Evolutionary conservation across 1,284 basidiomycete genomes (phyloP).

Genomic region (Pascua sp.): DNA sequence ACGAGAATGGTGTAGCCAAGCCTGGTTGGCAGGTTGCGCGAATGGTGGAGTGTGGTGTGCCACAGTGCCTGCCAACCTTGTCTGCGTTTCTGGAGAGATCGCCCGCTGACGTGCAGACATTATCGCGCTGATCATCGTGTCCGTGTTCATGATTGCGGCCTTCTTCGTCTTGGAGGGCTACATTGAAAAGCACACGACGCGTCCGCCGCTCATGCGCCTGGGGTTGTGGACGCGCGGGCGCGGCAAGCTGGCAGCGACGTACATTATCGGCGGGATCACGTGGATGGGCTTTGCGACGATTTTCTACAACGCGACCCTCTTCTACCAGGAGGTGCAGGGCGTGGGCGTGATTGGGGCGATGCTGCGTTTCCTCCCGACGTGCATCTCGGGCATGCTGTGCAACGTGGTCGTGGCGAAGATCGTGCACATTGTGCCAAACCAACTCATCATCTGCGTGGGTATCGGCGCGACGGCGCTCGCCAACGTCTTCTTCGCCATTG

Average conservation of each 20-base stretch:
- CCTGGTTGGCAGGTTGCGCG: not conserved
- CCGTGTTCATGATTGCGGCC: conserved; percentile 57
- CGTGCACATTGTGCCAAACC: conserved; percentile 32
- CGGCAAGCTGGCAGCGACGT: conserved; percentile 64
- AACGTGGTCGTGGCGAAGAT: conserved; percentile 54
- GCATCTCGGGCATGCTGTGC: conserved; percentile 64
- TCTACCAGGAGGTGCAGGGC: conserved; percentile 38
- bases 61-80: conserved; percentile 50
- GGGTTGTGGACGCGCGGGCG: conserved; percentile 65
- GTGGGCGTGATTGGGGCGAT: conserved; percentile 60
- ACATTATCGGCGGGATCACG: conserved; percentile 64
- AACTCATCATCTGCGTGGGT: conserved; percentile 57
- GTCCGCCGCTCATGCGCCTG: conserved; percentile 66
- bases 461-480: conserved; percentile 59
- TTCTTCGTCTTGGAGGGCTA: conserved; percentile 70
- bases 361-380: conserved; percentile 72
- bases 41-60: not conserved
- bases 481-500: conserved; percentile 68
- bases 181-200: conserved; percentile 51
- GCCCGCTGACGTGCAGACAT: conserved; percentile 39
- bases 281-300: conserved; percentile 60
- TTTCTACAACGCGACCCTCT: conserved; percentile 42
- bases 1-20: no score
- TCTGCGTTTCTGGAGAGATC: conserved; percentile 35
- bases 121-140: conserved; percentile 59